A percentile compares a stretch with the other conserved stretches of the same genome.
phyloP scores from a whole-genome alignment of 768 basidiomycete genomes.

The Rhodotorula babjevae region DNA sequence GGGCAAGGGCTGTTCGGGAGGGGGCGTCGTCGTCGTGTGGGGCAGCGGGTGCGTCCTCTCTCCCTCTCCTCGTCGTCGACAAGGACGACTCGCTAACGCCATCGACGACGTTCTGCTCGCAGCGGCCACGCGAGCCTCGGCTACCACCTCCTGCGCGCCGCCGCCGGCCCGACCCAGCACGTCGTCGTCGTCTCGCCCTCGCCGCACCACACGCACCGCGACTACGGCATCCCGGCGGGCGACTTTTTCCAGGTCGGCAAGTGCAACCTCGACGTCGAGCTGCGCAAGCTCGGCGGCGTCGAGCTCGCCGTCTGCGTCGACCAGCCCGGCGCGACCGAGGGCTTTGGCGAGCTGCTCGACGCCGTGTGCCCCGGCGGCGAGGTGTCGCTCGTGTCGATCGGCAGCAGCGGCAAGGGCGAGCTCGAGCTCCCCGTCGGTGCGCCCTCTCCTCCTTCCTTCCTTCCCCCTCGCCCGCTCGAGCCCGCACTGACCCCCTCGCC shows the following conservation, averaged over 20 bases:
- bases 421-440: not conserved
- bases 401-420: not conserved
- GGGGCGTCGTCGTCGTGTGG: constrained; percentile 5
- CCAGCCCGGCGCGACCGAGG: not conserved
- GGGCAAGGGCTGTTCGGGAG: not conserved
- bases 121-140: constrained; percentile 21
- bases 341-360: constrained; percentile 10
- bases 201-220: constrained; percentile 3
- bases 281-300: constrained; percentile 14
- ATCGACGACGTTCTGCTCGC: not conserved
- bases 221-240: not conserved
- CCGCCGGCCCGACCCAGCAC: not conserved
- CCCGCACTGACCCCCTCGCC: not conserved
- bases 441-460: not conserved
- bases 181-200: constrained; percentile 19
- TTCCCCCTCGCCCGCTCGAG: not conserved
- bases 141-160: not conserved
- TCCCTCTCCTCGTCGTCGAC: not conserved
- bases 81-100: too few species aligned
- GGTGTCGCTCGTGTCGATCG: constrained; percentile 3
- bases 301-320: constrained; percentile 14
- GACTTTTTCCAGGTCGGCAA: constrained; percentile 7
- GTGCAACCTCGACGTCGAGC: constrained; percentile 1
- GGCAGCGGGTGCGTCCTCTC: constrained; percentile 1
- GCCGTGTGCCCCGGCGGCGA: constrained; percentile 12